A percentile compares a stretch with the other conserved stretches of the same genome.
Evolutionary conservation across 768 basidiomycete species (phyloP).

Genomic region (Trametes coccinea): DNA sequence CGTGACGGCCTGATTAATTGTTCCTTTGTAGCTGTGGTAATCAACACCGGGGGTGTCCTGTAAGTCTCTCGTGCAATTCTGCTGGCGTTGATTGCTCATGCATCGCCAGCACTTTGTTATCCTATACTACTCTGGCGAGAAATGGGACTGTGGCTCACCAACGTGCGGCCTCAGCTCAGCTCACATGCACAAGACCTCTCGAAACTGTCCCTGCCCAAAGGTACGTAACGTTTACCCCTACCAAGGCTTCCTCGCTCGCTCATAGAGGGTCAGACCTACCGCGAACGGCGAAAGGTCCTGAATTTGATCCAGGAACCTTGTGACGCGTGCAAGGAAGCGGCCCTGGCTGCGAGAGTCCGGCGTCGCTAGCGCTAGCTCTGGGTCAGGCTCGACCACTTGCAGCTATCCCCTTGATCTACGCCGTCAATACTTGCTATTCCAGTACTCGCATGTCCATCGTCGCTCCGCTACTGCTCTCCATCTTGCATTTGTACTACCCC

Average conservation of each 20-base stretch:
- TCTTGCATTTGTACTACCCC: background rate
- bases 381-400: background rate
- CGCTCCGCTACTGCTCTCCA: background rate
- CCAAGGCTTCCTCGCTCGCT: background rate
- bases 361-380: constrained; percentile 27
- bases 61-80: constrained; percentile 2
- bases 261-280: constrained; percentile 22
- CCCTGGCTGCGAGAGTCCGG: constrained; percentile 20
- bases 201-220: constrained; percentile 55
- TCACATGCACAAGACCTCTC: constrained; percentile 61
- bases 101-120: constrained; percentile 58
- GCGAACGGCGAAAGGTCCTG: constrained; percentile 55
- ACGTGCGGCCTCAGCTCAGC: constrained; percentile 54
- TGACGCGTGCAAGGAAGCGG: constrained; percentile 48
- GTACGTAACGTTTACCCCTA: constrained; percentile 27
- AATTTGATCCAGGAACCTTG: constrained; percentile 70
- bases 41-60: constrained; percentile 32
- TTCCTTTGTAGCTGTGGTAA: constrained; percentile 25
- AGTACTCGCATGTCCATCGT: background rate
- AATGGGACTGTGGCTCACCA: constrained; percentile 52
- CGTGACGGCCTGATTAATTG: background rate
- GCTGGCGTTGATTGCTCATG: background rate
- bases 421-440: background rate
- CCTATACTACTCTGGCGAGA: constrained; percentile 61
- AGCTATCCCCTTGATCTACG: background rate